These are phyloP conservation scores for Brassica rapa DNA, from an alignment of 345 rosid species.

Conservation along the genomic window DNA sequence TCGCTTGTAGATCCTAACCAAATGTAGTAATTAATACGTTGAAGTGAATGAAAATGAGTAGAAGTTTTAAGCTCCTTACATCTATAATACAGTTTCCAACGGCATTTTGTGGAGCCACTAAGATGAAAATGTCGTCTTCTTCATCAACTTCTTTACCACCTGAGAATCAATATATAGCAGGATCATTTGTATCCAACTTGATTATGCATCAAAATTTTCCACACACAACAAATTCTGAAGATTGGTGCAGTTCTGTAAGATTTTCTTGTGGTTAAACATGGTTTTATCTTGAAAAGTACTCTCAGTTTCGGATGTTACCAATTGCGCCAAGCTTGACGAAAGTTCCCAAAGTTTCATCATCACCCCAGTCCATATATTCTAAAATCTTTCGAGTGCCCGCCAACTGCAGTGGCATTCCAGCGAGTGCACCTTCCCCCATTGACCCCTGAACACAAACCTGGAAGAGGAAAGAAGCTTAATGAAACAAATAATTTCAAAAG, in stretches of 20 bases:
- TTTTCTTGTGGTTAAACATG: slow-evolving; percentile 1
- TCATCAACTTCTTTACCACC: slow-evolving; percentile 85
- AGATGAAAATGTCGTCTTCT: slow-evolving; percentile 84
- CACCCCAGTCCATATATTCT: slow-evolving; percentile 99
- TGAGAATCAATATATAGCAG: slow-evolving; percentile 24
- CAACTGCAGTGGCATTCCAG: slow-evolving; percentile 96
- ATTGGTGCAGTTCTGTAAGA: slow-evolving; percentile 18
- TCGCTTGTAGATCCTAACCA: slow-evolving; percentile 78
- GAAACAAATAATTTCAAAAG: slow-evolving; percentile 9
- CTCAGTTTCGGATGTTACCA: slow-evolving; percentile 49
- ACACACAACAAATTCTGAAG: background rate
- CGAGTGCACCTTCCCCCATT: slow-evolving; percentile 94
- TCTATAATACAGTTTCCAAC: slow-evolving; percentile 94
- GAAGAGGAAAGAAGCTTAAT: slow-evolving; percentile 18
- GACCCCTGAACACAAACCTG: slow-evolving; percentile 99
- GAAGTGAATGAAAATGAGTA: background rate
- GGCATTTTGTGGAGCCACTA: slow-evolving; percentile 96
- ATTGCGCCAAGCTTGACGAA: slow-evolving; percentile 82
- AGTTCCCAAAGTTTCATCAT: slow-evolving; percentile 74
- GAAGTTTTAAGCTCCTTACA: slow-evolving; percentile 48
- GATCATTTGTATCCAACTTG: slow-evolving; percentile 4
- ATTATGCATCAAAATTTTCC: slow-evolving; percentile 1
- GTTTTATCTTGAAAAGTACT: background rate
- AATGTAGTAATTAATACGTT: background rate
- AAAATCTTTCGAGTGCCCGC: slow-evolving; percentile 87